phyloP scores from a whole-genome alignment of 1,284 basidiomycete genomes.

The Stereum hirsutum region DNA sequence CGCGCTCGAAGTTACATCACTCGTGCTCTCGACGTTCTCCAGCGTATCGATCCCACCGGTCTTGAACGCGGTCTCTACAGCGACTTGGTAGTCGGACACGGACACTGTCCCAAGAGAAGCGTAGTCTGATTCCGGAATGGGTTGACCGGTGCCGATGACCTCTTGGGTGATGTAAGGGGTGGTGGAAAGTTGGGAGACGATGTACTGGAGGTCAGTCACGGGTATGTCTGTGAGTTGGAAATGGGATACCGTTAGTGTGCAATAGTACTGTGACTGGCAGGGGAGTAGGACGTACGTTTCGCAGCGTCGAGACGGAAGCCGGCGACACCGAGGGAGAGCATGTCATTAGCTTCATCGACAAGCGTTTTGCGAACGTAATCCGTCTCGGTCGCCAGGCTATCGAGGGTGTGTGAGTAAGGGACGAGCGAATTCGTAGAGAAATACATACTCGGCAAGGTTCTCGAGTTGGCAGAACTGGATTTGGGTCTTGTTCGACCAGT shows the following conservation, averaged over 20 bases:
- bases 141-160: constrained; percentile 15
- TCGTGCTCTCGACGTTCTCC: constrained; percentile 44
- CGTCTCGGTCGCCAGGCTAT: too few relatives aligned
- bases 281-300: constrained; percentile 37
- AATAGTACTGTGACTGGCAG: too few relatives aligned
- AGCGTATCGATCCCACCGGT: constrained; percentile 39
- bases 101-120: constrained; percentile 30
- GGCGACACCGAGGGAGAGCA: constrained; percentile 52
- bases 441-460: too few relatives aligned
- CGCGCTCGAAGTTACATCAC: constrained; percentile 21
- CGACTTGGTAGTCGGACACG: constrained; percentile 49
- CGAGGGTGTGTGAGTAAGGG: too few relatives aligned
- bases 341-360: constrained; percentile 49
- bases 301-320: constrained; percentile 61
- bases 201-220: constrained; percentile 42
- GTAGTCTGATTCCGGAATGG: constrained; percentile 1
- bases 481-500: too few relatives aligned
- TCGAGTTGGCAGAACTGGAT: too few relatives aligned
- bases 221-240: constrained; percentile 44
- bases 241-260: not conserved
- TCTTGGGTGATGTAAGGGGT: constrained; percentile 51
- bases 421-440: too few relatives aligned
- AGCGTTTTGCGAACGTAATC: constrained; percentile 45
- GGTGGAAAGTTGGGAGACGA: constrained; percentile 31
- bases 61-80: constrained; percentile 41